These are phyloP conservation scores for Sporothrix brunneoviolacea DNA, from an alignment of 2,329 filamentous ascomycete species.

Conservation along the genomic window DNA sequence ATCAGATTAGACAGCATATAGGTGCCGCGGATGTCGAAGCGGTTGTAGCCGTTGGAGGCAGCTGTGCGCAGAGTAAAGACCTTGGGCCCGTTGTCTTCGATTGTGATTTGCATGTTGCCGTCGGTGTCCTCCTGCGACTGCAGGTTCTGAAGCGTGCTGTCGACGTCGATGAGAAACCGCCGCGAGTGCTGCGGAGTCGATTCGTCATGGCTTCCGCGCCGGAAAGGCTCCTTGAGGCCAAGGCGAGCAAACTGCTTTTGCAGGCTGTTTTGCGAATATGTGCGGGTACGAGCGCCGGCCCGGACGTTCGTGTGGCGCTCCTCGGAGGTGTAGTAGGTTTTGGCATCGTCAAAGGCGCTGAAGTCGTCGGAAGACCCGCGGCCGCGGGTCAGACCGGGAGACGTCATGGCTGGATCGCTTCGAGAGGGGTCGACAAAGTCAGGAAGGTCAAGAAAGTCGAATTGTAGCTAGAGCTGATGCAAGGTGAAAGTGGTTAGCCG, in stretches of 20 bases:
- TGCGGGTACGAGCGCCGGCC: conserved; percentile 45
- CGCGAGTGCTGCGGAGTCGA: conserved; percentile 55
- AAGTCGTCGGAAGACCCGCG: conserved; percentile 39
- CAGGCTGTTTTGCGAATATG: conserved; percentile 53
- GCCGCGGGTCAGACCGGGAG: conserved; percentile 2
- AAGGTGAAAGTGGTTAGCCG: too few relatives aligned
- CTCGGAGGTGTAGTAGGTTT: conserved; percentile 52
- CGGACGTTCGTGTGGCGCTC: conserved; percentile 43
- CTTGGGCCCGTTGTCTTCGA: conserved; percentile 92
- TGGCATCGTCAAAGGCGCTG: conserved; percentile 49
- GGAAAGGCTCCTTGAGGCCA: conserved; percentile 47
- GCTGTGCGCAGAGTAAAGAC: conserved; percentile 77
- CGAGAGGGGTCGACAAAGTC: too few relatives aligned
- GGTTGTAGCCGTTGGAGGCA: conserved; percentile 76
- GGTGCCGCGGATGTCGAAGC: conserved; percentile 86
- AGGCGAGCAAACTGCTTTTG: conserved; percentile 47
- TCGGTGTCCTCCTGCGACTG: conserved; percentile 87
- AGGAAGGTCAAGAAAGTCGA: not conserved
- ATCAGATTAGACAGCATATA: conserved; percentile 97
- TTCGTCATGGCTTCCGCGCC: conserved; percentile 64
- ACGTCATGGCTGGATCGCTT: not conserved
- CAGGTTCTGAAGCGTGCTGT: conserved; percentile 71
- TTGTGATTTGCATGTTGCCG: conserved; percentile 92
- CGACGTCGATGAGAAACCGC: conserved; percentile 81
- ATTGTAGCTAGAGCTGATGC: too few relatives aligned